A percentile compares a stretch with the other conserved stretches of the same genome.
Conservation (phyloP, 768 basidiomycete genomes). For the Hypsizygus marmoreus region DNA sequence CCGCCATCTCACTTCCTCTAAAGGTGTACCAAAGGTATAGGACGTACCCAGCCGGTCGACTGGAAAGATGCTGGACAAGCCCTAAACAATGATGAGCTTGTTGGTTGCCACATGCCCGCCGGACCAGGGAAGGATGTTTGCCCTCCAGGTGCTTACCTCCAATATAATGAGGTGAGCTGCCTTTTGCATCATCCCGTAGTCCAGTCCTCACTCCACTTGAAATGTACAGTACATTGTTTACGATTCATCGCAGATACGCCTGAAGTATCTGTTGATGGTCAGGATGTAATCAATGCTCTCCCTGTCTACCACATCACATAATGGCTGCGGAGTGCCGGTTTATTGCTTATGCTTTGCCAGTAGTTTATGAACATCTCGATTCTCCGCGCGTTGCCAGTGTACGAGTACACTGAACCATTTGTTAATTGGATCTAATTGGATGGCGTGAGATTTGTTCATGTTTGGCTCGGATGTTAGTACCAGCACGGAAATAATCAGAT, state of each 20-base stretch:
- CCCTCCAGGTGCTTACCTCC: constrained; percentile 32
- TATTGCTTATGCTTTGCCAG: no score
- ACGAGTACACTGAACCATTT: neutral
- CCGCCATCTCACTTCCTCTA: constrained; percentile 1
- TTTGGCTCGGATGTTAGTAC: no score
- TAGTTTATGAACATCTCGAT: no score
- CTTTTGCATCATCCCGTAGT: neutral
- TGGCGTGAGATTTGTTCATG: neutral
- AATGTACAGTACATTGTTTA: constrained; percentile 62
- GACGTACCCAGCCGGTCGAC: constrained; percentile 48
- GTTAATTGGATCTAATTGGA: neutral
- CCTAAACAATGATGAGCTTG: constrained; percentile 47
- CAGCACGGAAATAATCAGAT: no score
- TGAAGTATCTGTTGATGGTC: constrained; percentile 61
- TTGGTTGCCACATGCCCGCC: constrained; percentile 63
- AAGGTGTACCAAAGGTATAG: constrained; percentile 59
- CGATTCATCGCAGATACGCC: constrained; percentile 54
- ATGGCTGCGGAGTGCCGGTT: no score
- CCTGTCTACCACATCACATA: no score
- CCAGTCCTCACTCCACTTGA: neutral
- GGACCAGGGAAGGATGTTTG: constrained; percentile 40
- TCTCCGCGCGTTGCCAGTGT: neutral
- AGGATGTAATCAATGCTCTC: constrained; percentile 35
- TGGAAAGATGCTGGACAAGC: constrained; percentile 64
- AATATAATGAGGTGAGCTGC: constrained; percentile 57